phyloP scores from a whole-genome alignment of 2,329 filamentous ascomycete genomes.

The Alternaria longipes region DNA sequence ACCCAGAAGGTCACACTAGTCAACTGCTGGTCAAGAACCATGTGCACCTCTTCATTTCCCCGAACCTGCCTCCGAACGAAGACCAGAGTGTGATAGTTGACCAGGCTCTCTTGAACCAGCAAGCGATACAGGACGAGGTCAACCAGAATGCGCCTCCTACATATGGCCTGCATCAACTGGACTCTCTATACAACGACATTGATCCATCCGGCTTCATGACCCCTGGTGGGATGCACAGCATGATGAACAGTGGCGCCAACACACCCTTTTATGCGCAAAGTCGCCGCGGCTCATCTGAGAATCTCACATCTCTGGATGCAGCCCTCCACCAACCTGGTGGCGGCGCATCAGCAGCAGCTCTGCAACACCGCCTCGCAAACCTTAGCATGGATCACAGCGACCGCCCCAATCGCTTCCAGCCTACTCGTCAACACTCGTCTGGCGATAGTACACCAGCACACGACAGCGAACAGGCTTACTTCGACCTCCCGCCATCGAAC shows the following conservation, averaged over 20 bases:
- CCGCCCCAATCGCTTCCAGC: constrained; percentile 40
- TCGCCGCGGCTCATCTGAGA: constrained; percentile 81
- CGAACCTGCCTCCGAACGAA: constrained; percentile 87
- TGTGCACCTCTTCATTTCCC: constrained; percentile 93
- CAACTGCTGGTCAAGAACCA: constrained; percentile 93
- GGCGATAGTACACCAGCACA: constrained; percentile 49
- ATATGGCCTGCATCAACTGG: constrained; percentile 89
- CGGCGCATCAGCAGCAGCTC: constrained; percentile 64
- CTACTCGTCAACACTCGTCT: constrained; percentile 43
- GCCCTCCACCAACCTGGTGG: constrained; percentile 45
- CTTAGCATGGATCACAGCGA: constrained; percentile 54
- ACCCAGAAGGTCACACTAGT: constrained; percentile 93
- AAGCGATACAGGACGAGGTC: constrained; percentile 63
- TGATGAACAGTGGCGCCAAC: constrained; percentile 65
- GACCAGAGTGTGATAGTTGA: constrained; percentile 74
- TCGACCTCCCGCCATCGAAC: constrained; percentile 30
- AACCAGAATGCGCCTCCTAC: constrained; percentile 82
- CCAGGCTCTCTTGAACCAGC: constrained; percentile 48
- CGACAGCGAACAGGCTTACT: constrained; percentile 31
- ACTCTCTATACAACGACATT: constrained; percentile 89
- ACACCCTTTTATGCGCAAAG: constrained; percentile 79
- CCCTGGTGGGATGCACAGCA: constrained; percentile 69
- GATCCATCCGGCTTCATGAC: constrained; percentile 84
- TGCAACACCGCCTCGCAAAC: constrained; percentile 74
- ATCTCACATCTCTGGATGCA: constrained; percentile 69